phyloP scores from a whole-genome alignment of 2,329 filamentous ascomycete genomes.

The Talaromyces sp. region DNA sequence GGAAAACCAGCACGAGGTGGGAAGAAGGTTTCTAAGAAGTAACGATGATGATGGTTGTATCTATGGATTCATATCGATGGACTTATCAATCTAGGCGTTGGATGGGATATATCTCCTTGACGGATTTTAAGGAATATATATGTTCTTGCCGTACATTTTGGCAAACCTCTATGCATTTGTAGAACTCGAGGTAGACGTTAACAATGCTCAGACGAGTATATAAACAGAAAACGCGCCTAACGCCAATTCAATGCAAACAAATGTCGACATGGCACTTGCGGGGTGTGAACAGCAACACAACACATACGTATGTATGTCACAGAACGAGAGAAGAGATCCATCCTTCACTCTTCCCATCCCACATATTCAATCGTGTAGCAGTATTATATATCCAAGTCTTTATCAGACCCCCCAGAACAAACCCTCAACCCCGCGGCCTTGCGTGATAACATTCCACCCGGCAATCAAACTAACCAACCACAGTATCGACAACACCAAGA shows the following conservation, averaged over 20 bases:
- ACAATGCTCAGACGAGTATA: neutral
- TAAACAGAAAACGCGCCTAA: neutral
- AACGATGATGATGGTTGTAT: neutral
- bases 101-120: neutral
- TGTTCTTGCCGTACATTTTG: neutral
- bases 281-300: neutral
- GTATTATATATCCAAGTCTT: neutral
- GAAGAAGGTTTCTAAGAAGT: slow-evolving; percentile 34
- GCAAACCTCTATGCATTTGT: neutral
- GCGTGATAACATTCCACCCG: slow-evolving; percentile 46
- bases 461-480: slow-evolving; percentile 54
- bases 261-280: neutral
- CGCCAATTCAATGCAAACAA: neutral
- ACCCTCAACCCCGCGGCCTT: slow-evolving; percentile 41
- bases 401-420: slow-evolving; percentile 44
- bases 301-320: neutral
- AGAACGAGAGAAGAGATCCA: neutral
- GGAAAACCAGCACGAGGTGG: slow-evolving; percentile 27
- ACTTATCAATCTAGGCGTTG: neutral
- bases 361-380: neutral
- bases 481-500: slow-evolving; percentile 57
- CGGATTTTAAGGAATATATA: neutral
- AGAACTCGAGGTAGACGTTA: neutral
- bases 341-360: neutral
- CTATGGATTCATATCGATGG: neutral